Evolutionary conservation across 352 stramenopile species (phyloP).

Genomic region (Globisporangium emineosum): DNA sequence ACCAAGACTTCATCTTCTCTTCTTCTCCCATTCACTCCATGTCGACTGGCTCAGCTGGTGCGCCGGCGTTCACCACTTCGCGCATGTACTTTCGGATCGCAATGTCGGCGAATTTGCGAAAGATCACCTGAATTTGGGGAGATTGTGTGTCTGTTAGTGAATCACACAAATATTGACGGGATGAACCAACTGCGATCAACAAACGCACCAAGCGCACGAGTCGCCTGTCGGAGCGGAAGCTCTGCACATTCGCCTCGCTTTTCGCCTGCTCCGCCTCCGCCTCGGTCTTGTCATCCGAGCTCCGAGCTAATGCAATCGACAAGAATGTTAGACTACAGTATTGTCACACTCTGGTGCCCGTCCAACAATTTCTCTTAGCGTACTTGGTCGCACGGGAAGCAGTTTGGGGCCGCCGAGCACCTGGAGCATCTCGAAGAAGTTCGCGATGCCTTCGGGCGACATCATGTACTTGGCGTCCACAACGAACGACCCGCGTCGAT

Average conservation of each 20-base stretch:
- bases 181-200: not conserved
- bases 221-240: constrained; percentile 76
- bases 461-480: constrained; percentile 42
- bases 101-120: constrained; percentile 63
- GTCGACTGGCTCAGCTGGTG: constrained; percentile 2
- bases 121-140: constrained; percentile 71
- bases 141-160: too few relatives aligned
- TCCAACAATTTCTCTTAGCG: too few relatives aligned
- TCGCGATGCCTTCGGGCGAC: constrained; percentile 30
- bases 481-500: constrained; percentile 53
- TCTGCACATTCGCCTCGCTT: constrained; percentile 71
- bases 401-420: constrained; percentile 58
- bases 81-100: constrained; percentile 64
- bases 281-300: constrained; percentile 45
- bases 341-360: not conserved
- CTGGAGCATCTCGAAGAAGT: constrained; percentile 63
- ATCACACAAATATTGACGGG: too few relatives aligned
- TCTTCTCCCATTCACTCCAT: constrained; percentile 2
- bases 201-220: constrained; percentile 59
- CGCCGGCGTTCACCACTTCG: constrained; percentile 31
- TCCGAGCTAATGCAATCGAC: constrained; percentile 38
- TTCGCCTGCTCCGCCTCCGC: constrained; percentile 54
- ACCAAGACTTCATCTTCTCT: not conserved
- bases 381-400: constrained; percentile 52
- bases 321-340: too few relatives aligned